Conservation (phyloP, 129 eudicot species). For the Ambrosia artemisiifolia region DNA sequence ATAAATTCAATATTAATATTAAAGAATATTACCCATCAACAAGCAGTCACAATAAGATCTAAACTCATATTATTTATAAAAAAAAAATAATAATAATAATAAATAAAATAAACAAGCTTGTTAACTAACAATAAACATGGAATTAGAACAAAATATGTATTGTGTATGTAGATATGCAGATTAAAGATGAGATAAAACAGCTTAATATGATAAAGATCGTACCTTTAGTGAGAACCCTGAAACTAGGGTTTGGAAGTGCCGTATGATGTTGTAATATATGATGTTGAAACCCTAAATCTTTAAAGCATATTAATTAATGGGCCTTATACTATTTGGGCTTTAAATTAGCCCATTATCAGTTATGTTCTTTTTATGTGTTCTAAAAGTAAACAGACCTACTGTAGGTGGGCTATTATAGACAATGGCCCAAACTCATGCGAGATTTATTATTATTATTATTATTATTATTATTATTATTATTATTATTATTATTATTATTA, state of each 20-base stretch:
- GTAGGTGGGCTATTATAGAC: not conserved
- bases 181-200: no score
- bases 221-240: not conserved
- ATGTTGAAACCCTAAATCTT: not conserved
- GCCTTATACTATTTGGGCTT: not conserved
- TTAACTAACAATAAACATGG: not conserved
- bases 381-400: no score
- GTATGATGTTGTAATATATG: not conserved
- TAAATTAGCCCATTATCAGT: not conserved
- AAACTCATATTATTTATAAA: not conserved
- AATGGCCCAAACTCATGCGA: not conserved
- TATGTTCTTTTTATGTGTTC: no score
- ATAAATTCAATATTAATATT: not conserved
- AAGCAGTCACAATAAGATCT: not conserved
- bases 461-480: no score
- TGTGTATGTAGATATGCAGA: no score
- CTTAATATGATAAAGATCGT: not conserved
- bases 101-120: not conserved
- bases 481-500: no score
- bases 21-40: not conserved
- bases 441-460: no score
- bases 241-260: not conserved
- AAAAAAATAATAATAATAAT: not conserved
- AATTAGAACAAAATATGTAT: not conserved
- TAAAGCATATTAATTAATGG: not conserved